These are phyloP conservation scores for Mycena metata DNA, from an alignment of 768 basidiomycete genomes.

Conservation along the genomic window DNA sequence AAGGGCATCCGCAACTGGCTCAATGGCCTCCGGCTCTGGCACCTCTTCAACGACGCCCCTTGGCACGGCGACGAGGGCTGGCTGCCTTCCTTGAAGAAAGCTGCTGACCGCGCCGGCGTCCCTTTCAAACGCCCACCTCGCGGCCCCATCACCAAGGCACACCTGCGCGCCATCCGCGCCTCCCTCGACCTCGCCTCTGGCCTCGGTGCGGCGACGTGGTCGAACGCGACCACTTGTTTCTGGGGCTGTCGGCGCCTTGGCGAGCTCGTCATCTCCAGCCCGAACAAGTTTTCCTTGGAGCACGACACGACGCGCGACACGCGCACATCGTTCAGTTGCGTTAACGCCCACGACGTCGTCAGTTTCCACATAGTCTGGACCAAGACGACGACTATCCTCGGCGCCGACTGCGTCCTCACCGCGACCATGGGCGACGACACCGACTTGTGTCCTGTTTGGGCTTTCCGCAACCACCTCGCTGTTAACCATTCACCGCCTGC, in stretches of 20 bases:
- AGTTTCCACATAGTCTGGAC: conserved; percentile 8
- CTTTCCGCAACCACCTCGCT: neutral
- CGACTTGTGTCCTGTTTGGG: conserved; percentile 4
- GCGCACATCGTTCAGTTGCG: neutral
- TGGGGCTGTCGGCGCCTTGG: conserved; percentile 27
- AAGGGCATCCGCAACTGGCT: conserved; percentile 14
- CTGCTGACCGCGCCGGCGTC: conserved; percentile 8
- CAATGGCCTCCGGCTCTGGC: conserved; percentile 15
- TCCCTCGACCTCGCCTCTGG: neutral
- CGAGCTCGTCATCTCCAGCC: conserved; percentile 3
- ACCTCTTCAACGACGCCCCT: conserved; percentile 9
- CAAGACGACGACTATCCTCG: neutral
- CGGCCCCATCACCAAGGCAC: conserved; percentile 11
- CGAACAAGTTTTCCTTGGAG: neutral
- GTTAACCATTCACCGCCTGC: neutral
- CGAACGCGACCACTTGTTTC: conserved; percentile 4
- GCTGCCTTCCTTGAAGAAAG: neutral
- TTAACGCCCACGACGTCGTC: neutral
- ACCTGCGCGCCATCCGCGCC: conserved; percentile 5
- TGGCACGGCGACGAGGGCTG: conserved; percentile 23
- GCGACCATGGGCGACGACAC: neutral
- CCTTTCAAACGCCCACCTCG: neutral
- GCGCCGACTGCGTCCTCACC: conserved; percentile 3
- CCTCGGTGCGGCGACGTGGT: conserved; percentile 8
- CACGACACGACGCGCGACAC: neutral